Evolutionary conservation across 2,329 filamentous ascomycete species (phyloP).

Genomic region (Teratosphaeria zuluensis): DNA sequence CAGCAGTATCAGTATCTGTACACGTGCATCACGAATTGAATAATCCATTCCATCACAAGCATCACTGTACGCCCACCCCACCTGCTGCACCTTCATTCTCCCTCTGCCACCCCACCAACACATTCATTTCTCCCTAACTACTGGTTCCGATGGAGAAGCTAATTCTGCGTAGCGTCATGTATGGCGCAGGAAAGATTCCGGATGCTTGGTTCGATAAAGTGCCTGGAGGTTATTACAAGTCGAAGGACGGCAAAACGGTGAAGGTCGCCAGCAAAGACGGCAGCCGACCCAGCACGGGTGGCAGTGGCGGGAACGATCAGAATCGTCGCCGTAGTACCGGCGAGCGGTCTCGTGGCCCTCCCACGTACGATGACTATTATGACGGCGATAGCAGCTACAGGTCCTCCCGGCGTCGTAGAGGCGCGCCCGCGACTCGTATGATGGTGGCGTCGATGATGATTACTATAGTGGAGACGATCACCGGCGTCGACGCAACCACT

Average conservation of each 20-base stretch:
- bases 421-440: slow-evolving; percentile 10
- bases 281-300: slow-evolving; percentile 7
- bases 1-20: neutral
- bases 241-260: slow-evolving; percentile 15
- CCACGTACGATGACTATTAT: slow-evolving; percentile 16
- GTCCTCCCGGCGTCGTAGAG: slow-evolving; percentile 3
- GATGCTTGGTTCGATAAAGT: slow-evolving; percentile 29
- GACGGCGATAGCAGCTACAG: slow-evolving; percentile 14
- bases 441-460: slow-evolving; percentile 15
- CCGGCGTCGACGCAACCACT: slow-evolving; percentile 7
- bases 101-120: neutral
- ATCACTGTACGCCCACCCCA: neutral
- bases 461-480: slow-evolving; percentile 17
- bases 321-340: slow-evolving; percentile 14
- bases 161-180: slow-evolving; percentile 16
- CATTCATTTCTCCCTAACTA: neutral
- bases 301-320: neutral
- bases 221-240: slow-evolving; percentile 26
- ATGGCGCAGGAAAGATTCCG: slow-evolving; percentile 28
- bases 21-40: neutral
- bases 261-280: slow-evolving; percentile 3
- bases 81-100: neutral
- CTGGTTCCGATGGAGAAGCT: slow-evolving; percentile 16
- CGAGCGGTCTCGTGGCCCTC: slow-evolving; percentile 1
- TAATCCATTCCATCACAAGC: neutral